Percentiles rank a stretch among this genome's conserved stretches.
Conservation (phyloP, 495 filamentous ascomycete species). For the Hyaloscypha hepaticicola region DNA sequence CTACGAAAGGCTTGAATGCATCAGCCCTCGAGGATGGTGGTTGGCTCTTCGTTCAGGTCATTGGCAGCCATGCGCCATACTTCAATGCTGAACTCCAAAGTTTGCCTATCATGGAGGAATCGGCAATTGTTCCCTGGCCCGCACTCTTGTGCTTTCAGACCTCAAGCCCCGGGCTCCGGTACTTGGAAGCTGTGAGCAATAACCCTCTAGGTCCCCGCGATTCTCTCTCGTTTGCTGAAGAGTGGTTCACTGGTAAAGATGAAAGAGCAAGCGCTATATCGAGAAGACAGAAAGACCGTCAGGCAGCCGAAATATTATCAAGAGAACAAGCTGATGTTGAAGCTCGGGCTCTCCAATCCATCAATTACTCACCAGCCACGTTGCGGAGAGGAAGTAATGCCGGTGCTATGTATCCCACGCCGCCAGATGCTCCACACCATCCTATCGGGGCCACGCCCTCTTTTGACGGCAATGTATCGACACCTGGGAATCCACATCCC, state of each 20-base stretch:
- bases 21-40: slow-evolving; percentile 23
- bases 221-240: slow-evolving; percentile 64
- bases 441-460: slow-evolving; percentile 46
- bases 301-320: slow-evolving; percentile 38
- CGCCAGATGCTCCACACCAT: slow-evolving; percentile 69
- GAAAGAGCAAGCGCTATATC: slow-evolving; percentile 47
- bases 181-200: neutral
- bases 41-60: slow-evolving; percentile 31
- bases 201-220: slow-evolving; percentile 39
- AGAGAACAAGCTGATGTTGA: slow-evolving; percentile 40
- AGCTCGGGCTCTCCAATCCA: slow-evolving; percentile 33
- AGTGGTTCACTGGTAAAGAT: slow-evolving; percentile 57
- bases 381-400: slow-evolving; percentile 52
- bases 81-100: slow-evolving; percentile 21
- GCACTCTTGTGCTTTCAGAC: slow-evolving; percentile 46
- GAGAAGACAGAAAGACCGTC: slow-evolving; percentile 53
- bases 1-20: slow-evolving; percentile 26
- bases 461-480: slow-evolving; percentile 47
- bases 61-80: slow-evolving; percentile 22
- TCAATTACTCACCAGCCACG: slow-evolving; percentile 41
- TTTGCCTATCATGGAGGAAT: slow-evolving; percentile 19
- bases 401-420: slow-evolving; percentile 81
- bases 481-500: slow-evolving; percentile 42
- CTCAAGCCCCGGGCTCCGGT: slow-evolving; percentile 9
- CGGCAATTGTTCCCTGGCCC: slow-evolving; percentile 42